Percentiles rank a stretch among this genome's conserved stretches.
Conservation (phyloP, 2,329 filamentous ascomycete species). For the Stachybotrys chartarum region DNA sequence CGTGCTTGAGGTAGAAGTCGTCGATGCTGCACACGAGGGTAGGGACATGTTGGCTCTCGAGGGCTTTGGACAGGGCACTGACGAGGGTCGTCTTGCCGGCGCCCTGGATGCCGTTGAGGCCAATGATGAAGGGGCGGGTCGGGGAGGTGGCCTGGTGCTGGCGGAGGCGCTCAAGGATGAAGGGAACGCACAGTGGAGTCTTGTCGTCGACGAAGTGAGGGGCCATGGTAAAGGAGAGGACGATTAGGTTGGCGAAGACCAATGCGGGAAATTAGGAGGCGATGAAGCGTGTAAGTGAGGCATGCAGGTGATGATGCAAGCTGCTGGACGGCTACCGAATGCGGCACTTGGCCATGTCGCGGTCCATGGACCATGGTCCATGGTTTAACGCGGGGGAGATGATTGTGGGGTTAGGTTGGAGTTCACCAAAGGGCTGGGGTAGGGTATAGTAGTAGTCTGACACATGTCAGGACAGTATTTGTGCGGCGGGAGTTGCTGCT, state of each 20-base stretch:
- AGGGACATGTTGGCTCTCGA: slow-evolving; percentile 50
- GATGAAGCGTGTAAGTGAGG: too few relatives aligned
- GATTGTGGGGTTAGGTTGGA: neutral
- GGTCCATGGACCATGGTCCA: neutral
- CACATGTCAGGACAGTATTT: too few relatives aligned
- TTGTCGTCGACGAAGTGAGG: slow-evolving; percentile 64
- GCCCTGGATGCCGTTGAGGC: slow-evolving; percentile 86
- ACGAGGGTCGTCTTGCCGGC: slow-evolving; percentile 90
- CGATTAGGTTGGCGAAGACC: neutral
- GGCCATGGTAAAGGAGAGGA: slow-evolving; percentile 15
- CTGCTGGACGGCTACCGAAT: neutral
- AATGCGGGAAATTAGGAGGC: neutral
- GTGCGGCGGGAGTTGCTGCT: too few relatives aligned
- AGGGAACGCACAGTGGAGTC: slow-evolving; percentile 68
- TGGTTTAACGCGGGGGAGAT: neutral
- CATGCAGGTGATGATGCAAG: too few relatives aligned
- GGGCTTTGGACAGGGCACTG: slow-evolving; percentile 52
- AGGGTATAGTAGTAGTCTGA: neutral
- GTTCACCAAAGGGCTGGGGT: neutral
- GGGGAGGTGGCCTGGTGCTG: slow-evolving; percentile 32
- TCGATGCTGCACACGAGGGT: slow-evolving; percentile 77
- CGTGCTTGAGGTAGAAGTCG: slow-evolving; percentile 77
- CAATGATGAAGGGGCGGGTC: slow-evolving; percentile 66
- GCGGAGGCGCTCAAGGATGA: slow-evolving; percentile 58
- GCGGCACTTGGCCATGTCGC: neutral